Base-by-base conservation (phyloP, 306 rosid species). In the Vicia villosa region DNA sequence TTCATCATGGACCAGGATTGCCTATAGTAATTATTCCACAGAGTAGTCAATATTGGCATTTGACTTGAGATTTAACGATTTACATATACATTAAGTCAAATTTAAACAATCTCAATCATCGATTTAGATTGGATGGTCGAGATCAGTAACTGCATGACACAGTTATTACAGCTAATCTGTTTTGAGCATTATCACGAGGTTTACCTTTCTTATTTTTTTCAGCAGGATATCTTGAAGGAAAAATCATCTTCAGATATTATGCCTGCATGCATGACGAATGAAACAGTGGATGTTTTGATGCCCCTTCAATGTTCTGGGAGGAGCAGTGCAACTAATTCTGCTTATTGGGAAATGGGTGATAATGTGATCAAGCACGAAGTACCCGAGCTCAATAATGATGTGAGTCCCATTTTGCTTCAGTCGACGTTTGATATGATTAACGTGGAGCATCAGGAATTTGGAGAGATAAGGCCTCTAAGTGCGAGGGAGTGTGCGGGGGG, bases 321-420 rank as follows among this genome's bases (percentile, higher is more conserved):
- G 83, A 84, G 75, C 73, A 74, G 60, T 66, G 46, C 86, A 61
- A 74, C 75, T 82, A 76, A 51, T 57, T 64, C 47, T 65, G 82
- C 74, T 67, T 14, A 69, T 70, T 82, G 77, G 79, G 81, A 83
- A 74, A 74, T 76, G 80, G 79, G 84, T 54, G 88, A 46, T 81
- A 80, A 81, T 75, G 76, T 70, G 84, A 80, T 78, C 86, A 84
- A 79, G 77, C 80, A 56, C 42, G 86, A 83, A 54, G 81, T 82
- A 56, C 77, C 77, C 72, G 88, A 80, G 77, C 73, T 86, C 68
- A 57, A 83, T 61, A 40, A 64, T 62, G 80, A 77, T 55, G 80
- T 66, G 56, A 72, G 75, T 74, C 63, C 84, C 77, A 74, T 71
- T 59, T 79, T 79, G 55, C 83, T 71, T 77, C 85, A 69, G 77